Base-by-base conservation (phyloP, 2,329 filamentous ascomycete species). In the Cercospora berteroae region DNA sequence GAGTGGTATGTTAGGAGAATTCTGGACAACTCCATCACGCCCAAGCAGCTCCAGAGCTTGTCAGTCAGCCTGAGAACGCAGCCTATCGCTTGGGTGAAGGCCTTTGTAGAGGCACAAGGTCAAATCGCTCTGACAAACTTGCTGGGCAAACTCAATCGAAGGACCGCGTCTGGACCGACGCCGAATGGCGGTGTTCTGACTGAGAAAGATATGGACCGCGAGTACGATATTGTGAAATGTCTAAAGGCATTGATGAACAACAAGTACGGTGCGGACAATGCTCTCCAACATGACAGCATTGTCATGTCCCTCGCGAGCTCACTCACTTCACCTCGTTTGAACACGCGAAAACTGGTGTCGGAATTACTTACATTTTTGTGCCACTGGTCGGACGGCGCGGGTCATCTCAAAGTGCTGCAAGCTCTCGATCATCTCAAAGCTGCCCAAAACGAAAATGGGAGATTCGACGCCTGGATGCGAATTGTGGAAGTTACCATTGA, bases 221-320 rank as follows among this genome's bases (percentile, higher is more conserved):
- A 97, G 81, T 98, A 98, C 78, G 95, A 98, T 77, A 97, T 99
- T 70, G 88, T 97, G 77, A 99, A 99, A 82, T 98, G 95, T 82
- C 81, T 99, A 67, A 98, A 98, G 83, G 93, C 94, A 33, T 82
- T 98, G 66, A 96, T 98, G 91, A 99, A 99, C 87, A 99, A 97
- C 86, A 97, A 97, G 79, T 98, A 96, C 79, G 95, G 95, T 69
- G 95, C 95, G 69, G 95, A 99, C 78, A 94, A 99, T 85, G 95
- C 95, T 18, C 84, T 99, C 66, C 85, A 88, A 68, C 94, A 98
- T 77, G 91, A 95, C 77, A 92, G 94, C 77, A 92, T 98, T 70
- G 90, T 97, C 70, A 88, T 96, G 65, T 92, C 95, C 1, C 85
- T 99, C 55, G 92, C 90, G 60, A 93, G 89, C 23, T 97, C 93